These are phyloP conservation scores for Aspergillus heteromorphus DNA, from an alignment of 495 filamentous ascomycete genomes.

Conservation along the genomic window DNA sequence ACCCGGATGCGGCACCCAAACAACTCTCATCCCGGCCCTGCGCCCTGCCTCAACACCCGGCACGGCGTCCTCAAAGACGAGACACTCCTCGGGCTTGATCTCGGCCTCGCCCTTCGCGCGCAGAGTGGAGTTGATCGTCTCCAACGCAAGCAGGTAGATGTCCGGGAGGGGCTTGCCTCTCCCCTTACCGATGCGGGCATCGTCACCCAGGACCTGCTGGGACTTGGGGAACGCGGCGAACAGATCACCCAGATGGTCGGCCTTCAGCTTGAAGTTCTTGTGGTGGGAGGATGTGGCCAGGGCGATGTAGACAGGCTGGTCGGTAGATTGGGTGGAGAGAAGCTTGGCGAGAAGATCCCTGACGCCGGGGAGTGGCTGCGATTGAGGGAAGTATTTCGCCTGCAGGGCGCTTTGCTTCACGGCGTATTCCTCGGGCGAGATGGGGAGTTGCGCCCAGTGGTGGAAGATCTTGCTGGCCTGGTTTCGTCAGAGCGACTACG, in stretches of 20 bases:
- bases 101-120: conserved; percentile 54
- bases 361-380: conserved; percentile 75
- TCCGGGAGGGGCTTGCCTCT: conserved; percentile 91
- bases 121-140: conserved; percentile 73
- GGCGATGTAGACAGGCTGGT: conserved; percentile 65
- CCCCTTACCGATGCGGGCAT: conserved; percentile 69
- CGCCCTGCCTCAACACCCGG: conserved; percentile 88
- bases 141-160: conserved; percentile 84
- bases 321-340: conserved; percentile 33
- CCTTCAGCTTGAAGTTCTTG: conserved; percentile 75
- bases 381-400: conserved; percentile 61
- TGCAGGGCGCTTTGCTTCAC: conserved; percentile 57
- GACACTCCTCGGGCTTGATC: conserved; percentile 77
- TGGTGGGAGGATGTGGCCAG: conserved; percentile 75
- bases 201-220: conserved; percentile 79
- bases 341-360: conserved; percentile 56
- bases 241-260: conserved; percentile 62
- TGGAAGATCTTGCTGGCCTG: conserved; percentile 53
- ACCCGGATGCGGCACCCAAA: conserved; percentile 86
- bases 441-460: conserved; percentile 84
- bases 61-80: conserved; percentile 95
- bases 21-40: conserved; percentile 88
- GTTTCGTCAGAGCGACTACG: neutral
- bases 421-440: conserved; percentile 59
- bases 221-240: conserved; percentile 66